Percentiles rank a stretch among this genome's conserved stretches.
These are phyloP conservation scores for Wilcoxina mikolae DNA, from an alignment of 495 filamentous ascomycete genomes.

Conservation along the genomic window DNA sequence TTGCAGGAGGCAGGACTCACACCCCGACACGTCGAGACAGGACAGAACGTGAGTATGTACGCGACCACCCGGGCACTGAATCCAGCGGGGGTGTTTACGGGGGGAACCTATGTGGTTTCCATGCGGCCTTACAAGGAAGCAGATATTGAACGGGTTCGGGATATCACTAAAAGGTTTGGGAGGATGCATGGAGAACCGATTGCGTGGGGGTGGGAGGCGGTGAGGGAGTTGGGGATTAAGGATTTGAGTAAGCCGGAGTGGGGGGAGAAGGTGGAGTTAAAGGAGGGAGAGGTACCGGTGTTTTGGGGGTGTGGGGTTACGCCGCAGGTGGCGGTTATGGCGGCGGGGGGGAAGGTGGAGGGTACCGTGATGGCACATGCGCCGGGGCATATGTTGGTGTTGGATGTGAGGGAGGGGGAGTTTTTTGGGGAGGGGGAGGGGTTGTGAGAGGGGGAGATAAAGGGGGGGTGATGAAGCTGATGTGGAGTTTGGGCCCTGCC, in stretches of 20 bases:
- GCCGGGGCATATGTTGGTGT: constrained; percentile 43
- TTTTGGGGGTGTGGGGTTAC: constrained; percentile 49
- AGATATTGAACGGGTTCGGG: constrained; percentile 37
- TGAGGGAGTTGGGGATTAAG: constrained; percentile 34
- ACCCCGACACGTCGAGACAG: constrained; percentile 32
- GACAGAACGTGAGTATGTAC: constrained; percentile 40
- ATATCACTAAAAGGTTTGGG: constrained; percentile 35
- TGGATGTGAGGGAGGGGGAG: constrained; percentile 33
- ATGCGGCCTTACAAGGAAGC: constrained; percentile 39
- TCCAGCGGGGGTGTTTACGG: constrained; percentile 40
- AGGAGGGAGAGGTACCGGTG: constrained; percentile 37
- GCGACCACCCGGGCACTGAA: constrained; percentile 35
- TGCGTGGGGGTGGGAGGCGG: constrained; percentile 44
- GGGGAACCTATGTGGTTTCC: constrained; percentile 36
- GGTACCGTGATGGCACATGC: constrained; percentile 41
- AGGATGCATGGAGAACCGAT: constrained; percentile 45
- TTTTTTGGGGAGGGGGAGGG: no score
- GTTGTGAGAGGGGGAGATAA: no score
- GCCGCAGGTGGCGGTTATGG: constrained; percentile 42
- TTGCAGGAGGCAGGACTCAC: constrained; percentile 34
- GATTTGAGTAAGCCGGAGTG: constrained; percentile 28
- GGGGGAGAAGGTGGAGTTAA: constrained; percentile 21
- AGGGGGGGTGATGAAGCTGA: no score
- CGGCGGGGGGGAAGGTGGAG: constrained; percentile 31
- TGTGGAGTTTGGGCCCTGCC: no score